Conservation (phyloP, 192 early-diverging fungal species). For the Coemansia sp. region DNA sequence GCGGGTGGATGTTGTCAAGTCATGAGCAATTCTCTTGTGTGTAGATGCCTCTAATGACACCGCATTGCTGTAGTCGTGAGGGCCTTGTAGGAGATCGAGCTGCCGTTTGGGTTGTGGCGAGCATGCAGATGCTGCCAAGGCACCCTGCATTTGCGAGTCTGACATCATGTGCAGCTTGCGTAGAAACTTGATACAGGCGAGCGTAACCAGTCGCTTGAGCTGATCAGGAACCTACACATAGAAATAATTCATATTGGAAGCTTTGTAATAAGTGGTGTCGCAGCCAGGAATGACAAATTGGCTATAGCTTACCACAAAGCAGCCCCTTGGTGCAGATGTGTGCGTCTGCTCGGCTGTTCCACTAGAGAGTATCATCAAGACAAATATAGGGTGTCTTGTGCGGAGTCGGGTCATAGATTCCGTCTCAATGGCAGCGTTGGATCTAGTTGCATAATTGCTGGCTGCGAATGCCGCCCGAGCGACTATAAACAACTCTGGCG, state of each 20-base stretch:
- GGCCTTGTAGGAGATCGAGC: background rate
- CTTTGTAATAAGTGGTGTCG: background rate
- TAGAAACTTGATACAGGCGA: slow-evolving; percentile 50
- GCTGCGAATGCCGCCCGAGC: slow-evolving; percentile 19
- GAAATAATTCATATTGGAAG: too few relatives aligned
- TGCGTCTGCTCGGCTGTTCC: background rate
- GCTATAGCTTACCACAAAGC: background rate
- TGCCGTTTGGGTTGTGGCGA: background rate
- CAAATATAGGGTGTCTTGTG: slow-evolving; percentile 33
- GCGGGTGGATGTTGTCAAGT: background rate
- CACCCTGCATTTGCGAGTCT: slow-evolving; percentile 34
- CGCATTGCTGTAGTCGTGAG: background rate
- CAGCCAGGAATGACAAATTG: background rate
- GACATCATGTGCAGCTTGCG: slow-evolving; percentile 31
- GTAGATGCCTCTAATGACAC: background rate
- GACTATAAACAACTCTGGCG: slow-evolving; percentile 18
- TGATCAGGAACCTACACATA: slow-evolving; percentile 3
- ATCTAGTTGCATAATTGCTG: slow-evolving; percentile 18
- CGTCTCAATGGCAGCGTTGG: background rate
- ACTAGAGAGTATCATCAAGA: slow-evolving; percentile 20
- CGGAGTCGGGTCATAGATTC: background rate
- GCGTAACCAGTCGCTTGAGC: slow-evolving; percentile 25
- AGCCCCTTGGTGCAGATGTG: background rate
- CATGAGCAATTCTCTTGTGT: background rate
- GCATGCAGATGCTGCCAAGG: background rate